Evolutionary conservation across 768 basidiomycete genomes (phyloP), one percentile per base, ranked within the genome.

Genomic region (Ramaria sp.): DNA sequence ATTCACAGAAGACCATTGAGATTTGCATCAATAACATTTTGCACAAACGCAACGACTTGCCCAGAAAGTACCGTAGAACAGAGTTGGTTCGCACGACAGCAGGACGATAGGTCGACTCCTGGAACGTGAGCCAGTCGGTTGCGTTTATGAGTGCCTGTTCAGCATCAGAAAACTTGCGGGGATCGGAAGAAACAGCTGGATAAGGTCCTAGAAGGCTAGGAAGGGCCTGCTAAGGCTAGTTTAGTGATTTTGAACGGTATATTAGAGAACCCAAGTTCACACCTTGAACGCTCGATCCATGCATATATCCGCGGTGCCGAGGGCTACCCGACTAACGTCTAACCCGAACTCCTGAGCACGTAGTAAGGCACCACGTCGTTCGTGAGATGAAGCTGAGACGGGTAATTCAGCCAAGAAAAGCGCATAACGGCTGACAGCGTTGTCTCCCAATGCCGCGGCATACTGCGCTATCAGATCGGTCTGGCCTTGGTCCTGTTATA

Each of bases 381-480:
- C 85, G 27, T 75, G 71, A 51, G 79, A 70, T 60, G 86, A 82
- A 0, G 79, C 78, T 1, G 78, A 72, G 17, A 88, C 75, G 45
- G 80, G 86, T 17, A 89, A 76, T 0, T 85, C 87, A 31, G 87
- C 81, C 22, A 98, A 76, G 82, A 93, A 97, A 63, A 85, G 73
- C 0, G 93, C 92, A 63, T 97, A 98, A 37, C 91, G 85, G 63
- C 92, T 88, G 38, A 95, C 83, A 2, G 92, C 92, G 61, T 91
- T 91, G 64, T 91, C 86, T 6, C 92, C 89, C 20, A 98, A 72
- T 30, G 90, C 89, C 13, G 89, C 83, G 6, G 92, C 92, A 67
- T 99, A 98, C 75, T 96, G 81, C 0, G 95, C 93, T 12, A 98
- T 92, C 17, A 98, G 77, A 42, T 87, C 82, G 34, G 89, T 78